phyloP scores from a whole-genome alignment of 202 grass and related monocot genomes.

The Zoysia matrella region DNA sequence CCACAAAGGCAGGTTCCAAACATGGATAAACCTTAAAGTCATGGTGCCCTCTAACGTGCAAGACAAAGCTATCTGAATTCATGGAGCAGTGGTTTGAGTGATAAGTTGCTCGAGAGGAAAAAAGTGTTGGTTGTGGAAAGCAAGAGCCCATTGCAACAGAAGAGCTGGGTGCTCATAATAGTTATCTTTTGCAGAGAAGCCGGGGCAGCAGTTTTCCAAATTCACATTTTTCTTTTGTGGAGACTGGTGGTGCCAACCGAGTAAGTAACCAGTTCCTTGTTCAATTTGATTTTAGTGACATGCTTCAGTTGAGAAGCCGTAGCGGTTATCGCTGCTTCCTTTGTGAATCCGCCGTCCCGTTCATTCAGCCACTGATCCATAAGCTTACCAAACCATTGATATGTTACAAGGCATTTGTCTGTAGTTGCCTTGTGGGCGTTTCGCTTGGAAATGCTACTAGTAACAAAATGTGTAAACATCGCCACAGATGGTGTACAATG shows the following conservation, averaged over 20 bases:
- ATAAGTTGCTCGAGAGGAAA: conserved; percentile 9
- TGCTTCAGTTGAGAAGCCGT: conserved; percentile 1
- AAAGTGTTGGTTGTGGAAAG: not conserved
- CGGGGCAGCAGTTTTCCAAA: not conserved
- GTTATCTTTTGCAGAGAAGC: conserved; percentile 8
- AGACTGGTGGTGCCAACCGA: not conserved
- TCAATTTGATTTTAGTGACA: conserved; percentile 7
- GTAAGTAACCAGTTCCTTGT: conserved; percentile 15
- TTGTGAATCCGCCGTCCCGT: not conserved
- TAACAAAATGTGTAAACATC: conserved; percentile 24
- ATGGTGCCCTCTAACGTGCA: not conserved
- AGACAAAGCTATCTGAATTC: conserved; percentile 24
- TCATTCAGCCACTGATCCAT: conserved; percentile 26
- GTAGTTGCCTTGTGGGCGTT: conserved; percentile 7
- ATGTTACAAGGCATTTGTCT: conserved; percentile 21
- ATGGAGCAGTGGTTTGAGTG: conserved; percentile 27
- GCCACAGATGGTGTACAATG: not conserved
- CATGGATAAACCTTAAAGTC: conserved; percentile 46
- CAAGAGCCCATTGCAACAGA: conserved; percentile 36
- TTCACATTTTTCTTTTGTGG: not conserved
- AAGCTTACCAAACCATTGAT: conserved; percentile 16
- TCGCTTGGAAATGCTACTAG: not conserved
- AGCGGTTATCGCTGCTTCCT: not conserved
- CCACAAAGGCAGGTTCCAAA: conserved; percentile 33
- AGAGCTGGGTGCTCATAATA: conserved; percentile 13